Base-by-base conservation (phyloP, 768 basidiomycete genomes). In the Flagelloscypha sp. region DNA sequence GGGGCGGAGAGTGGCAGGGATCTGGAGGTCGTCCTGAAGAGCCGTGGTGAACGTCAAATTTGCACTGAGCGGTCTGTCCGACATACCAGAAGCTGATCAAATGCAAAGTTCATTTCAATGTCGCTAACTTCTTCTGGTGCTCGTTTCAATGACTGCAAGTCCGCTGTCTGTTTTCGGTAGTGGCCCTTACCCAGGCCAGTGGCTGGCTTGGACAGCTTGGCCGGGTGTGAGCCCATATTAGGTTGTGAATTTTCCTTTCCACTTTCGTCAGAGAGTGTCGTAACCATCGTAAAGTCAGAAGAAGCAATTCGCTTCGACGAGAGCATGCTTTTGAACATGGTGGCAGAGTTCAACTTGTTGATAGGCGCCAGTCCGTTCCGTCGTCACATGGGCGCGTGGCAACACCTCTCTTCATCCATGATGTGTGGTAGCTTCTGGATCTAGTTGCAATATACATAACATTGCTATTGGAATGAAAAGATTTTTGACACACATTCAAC, bases 261-360 rank as follows among this genome's bases (percentile, higher is more conserved):
- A 30, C 62, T 44, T 7, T 53, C 52, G 37, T 79, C 75, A 13
- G 54, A 61, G 10, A 76, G 57, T 4, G 63, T 52, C 0, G 79
- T 84, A 31, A 86, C 53, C 64, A 86, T 82, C 3, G 79, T 80
- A 42, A 86, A 86, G 23, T 86, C 84, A 3, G 73, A 57, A 17
- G 77, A 74, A 17, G 76, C 62, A 34, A 76, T 52, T 49, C 84
- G 69, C 57, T 79, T 77, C 7, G 76, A 70, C 2, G 81, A 79
- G 23, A 87, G 62, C 36, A 88, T 84, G 48, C 74, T 71, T 61
- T 84, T 86, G 67, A 88, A 87, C 85, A 88, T 88, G 50, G 54
- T 56, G 38, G 45, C 36, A 35, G 42, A 33, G 37, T 42, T n/a
- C n/a, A n/a, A n/a, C n/a, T n/a, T n/a, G n/a, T n/a, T n/a, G n/a